phyloP scores from a whole-genome alignment of 2,329 filamentous ascomycete species.

The Bipolaris gigantea region DNA sequence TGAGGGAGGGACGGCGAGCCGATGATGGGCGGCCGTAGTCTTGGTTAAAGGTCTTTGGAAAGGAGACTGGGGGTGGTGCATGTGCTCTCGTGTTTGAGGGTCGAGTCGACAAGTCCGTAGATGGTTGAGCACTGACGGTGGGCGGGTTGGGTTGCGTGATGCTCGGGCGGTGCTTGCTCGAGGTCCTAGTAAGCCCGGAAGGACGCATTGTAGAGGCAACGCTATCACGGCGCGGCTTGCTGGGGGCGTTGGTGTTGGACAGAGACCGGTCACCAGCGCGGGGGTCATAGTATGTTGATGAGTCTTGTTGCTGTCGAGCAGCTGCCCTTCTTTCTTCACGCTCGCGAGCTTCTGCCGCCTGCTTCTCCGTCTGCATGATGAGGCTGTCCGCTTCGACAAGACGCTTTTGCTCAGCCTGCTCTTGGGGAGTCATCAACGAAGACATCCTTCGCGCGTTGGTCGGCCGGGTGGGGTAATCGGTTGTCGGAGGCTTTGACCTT shows the following conservation, averaged over 20 bases:
- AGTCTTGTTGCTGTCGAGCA: conserved; percentile 29
- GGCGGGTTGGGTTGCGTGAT: conserved; percentile 30
- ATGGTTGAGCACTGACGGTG: conserved; percentile 12
- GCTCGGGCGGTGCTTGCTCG: conserved; percentile 26
- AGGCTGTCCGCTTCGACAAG: conserved; percentile 25
- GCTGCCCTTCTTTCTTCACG: conserved; percentile 26
- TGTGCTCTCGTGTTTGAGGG: conserved; percentile 22
- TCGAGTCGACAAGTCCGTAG: conserved; percentile 18
- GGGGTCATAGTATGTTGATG: conserved; percentile 28
- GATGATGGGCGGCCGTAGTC: conserved; percentile 21
- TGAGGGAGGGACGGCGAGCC: conserved; percentile 25
- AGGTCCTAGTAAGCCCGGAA: conserved; percentile 16
- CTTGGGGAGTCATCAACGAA: conserved; percentile 20
- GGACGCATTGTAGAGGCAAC: conserved; percentile 21
- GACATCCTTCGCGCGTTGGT: conserved; percentile 24
- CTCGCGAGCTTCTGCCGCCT: conserved; percentile 28
- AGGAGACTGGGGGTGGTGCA: conserved; percentile 23
- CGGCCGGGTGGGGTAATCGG: conserved; percentile 20
- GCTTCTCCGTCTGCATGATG: conserved; percentile 29
- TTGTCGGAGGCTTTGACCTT: conserved; percentile 21
- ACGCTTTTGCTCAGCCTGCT: conserved; percentile 20
- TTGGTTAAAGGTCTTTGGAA: conserved; percentile 20
- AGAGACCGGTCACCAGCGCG: conserved; percentile 18
- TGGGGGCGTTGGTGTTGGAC: conserved; percentile 21
- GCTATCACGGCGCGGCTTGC: conserved; percentile 22